These are phyloP conservation scores for Jacaranda copaia DNA, from an alignment of 257 asterid species.

Conservation along the genomic window DNA sequence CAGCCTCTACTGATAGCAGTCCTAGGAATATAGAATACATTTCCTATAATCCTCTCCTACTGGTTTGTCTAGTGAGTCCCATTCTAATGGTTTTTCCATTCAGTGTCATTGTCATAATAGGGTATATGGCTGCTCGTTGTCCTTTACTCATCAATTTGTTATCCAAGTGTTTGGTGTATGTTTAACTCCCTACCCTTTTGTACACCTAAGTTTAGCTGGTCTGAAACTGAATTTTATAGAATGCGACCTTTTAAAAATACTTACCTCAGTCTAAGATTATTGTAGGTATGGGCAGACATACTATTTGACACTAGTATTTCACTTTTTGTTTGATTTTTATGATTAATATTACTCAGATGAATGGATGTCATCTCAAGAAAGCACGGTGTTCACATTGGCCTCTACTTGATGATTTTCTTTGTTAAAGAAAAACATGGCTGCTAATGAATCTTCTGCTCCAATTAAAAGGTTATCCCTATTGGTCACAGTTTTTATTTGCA, in stretches of 20 bases:
- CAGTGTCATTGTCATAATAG: no score
- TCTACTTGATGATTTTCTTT: neutral
- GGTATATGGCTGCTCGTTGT: no score
- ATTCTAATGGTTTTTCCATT: no score
- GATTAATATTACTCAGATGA: neutral
- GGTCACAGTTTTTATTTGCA: slow-evolving; percentile 41
- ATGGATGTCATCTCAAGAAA: slow-evolving; percentile 17
- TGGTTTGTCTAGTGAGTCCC: no score
- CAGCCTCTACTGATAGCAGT: no score
- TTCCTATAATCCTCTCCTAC: no score
- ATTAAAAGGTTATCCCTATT: slow-evolving; percentile 11
- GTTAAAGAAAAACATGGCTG: slow-evolving; percentile 22
- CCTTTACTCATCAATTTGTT: neutral
- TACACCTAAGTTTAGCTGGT: neutral
- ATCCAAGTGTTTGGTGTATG: neutral
- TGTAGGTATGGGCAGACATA: neutral
- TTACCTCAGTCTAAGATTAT: neutral
- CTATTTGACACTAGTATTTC: slow-evolving; percentile 8
- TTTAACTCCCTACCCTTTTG: neutral
- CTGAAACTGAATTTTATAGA: neutral
- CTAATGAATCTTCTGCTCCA: slow-evolving; percentile 7
- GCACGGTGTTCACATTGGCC: neutral
- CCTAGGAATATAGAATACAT: no score
- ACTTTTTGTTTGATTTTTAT: neutral
- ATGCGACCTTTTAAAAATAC: neutral